Percentiles rank a stretch among this genome's conserved stretches.
Conservation (phyloP, 2,329 filamentous ascomycete genomes). For the Beauveria caledonica region DNA sequence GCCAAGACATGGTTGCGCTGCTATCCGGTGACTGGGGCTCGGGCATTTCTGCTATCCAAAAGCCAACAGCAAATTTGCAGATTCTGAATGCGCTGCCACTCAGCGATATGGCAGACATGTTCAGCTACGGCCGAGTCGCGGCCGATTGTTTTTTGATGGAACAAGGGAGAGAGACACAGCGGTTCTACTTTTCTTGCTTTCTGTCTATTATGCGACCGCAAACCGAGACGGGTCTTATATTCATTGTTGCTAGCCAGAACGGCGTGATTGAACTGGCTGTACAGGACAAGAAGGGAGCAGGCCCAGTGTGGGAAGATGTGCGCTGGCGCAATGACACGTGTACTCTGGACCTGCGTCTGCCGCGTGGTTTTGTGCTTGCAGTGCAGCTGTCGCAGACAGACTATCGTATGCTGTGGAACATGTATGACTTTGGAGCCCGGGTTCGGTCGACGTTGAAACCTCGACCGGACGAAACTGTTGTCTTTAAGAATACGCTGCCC, state of each 20-base stretch:
- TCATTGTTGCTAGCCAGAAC: conserved; percentile 72
- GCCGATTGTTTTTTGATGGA: conserved; percentile 70
- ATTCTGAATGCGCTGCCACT: conserved; percentile 66
- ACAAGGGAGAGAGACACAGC: conserved; percentile 58
- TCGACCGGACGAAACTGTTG: conserved; percentile 58
- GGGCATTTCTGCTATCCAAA: conserved; percentile 39
- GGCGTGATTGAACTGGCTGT: conserved; percentile 68
- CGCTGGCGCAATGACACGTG: conserved; percentile 64
- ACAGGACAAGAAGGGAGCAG: conserved; percentile 56
- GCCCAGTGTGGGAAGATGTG: conserved; percentile 74
- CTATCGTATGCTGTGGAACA: conserved; percentile 70
- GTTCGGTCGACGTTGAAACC: conserved; percentile 64
- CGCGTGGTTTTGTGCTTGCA: conserved; percentile 65
- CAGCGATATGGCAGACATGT: conserved; percentile 63
- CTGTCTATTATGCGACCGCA: conserved; percentile 66
- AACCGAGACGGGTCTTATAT: conserved; percentile 60
- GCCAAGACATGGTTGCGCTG: conserved; percentile 62
- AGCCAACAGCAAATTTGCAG: conserved; percentile 37
- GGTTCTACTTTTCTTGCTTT: conserved; percentile 63
- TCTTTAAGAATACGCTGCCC: conserved; percentile 61
- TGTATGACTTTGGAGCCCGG: conserved; percentile 76
- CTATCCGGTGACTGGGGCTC: conserved; percentile 54
- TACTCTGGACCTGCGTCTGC: conserved; percentile 60
- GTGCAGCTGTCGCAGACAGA: conserved; percentile 68
- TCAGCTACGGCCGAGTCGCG: conserved; percentile 72